Conservation (phyloP, 2,329 filamentous ascomycete species). For the Sclerotinia spermophila region DNA sequence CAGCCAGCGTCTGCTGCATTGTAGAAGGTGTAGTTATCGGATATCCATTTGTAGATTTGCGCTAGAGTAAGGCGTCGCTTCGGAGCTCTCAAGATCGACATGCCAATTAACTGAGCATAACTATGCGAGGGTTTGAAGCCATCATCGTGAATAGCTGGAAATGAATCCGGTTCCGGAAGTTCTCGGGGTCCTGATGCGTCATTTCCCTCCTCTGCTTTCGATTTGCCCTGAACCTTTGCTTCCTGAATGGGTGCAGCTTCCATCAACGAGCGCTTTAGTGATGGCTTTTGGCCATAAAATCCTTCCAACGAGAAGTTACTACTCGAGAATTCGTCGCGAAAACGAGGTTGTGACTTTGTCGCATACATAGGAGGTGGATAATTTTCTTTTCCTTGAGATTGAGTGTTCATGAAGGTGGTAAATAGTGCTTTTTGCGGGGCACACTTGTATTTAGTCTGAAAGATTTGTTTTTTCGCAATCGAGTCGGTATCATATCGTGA, state of each 20-base stretch:
- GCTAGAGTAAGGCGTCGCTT: conserved; percentile 80
- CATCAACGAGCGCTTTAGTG: conserved; percentile 60
- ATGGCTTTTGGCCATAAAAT: conserved; percentile 49
- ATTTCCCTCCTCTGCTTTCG: conserved; percentile 53
- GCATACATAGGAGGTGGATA: conserved; percentile 43
- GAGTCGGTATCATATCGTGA: conserved; percentile 60
- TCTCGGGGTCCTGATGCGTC: conserved; percentile 35
- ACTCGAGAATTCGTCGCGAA: conserved; percentile 24
- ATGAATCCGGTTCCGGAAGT: conserved; percentile 49
- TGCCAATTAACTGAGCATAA: conserved; percentile 92
- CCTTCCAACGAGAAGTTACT: conserved; percentile 50
- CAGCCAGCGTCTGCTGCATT: conserved; percentile 80
- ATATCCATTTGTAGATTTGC: conserved; percentile 99
- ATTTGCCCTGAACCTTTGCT: conserved; percentile 64
- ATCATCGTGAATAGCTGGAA: conserved; percentile 78
- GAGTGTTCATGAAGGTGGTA: conserved; percentile 40
- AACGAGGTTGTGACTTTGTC: conserved; percentile 45
- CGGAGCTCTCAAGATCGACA: conserved; percentile 88
- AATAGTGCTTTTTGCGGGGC: conserved; percentile 49
- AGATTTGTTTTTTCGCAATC: conserved; percentile 61
- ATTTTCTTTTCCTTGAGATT: conserved; percentile 53
- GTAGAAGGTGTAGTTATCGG: conserved; percentile 90
- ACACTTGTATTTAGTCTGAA: conserved; percentile 55
- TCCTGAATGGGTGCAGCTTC: conserved; percentile 74
- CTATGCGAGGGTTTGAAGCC: conserved; percentile 86